These are phyloP conservation scores for Aspergillus pseudoterreus DNA, from an alignment of 2,329 filamentous ascomycete species.

Conservation along the genomic window DNA sequence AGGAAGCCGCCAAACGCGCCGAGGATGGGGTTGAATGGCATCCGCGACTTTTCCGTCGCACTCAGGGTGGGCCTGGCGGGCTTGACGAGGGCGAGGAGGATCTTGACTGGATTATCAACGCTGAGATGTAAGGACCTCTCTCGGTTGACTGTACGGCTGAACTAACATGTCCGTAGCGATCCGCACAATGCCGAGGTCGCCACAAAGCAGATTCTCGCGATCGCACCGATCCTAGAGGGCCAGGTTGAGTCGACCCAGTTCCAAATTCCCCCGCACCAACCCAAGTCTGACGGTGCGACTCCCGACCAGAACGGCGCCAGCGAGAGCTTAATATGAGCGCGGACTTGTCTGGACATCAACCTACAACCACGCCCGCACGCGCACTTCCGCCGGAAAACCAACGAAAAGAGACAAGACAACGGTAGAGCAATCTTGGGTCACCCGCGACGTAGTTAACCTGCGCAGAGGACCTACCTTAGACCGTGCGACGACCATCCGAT, in stretches of 20 bases:
- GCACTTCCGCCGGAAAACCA: not conserved
- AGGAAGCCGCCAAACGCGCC: conserved; percentile 75
- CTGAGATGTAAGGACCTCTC: conserved; percentile 63
- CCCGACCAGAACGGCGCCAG: conserved; percentile 7
- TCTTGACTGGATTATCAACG: conserved; percentile 92
- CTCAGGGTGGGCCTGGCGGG: conserved; percentile 67
- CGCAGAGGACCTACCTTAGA: conserved; percentile 10
- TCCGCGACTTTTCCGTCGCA: conserved; percentile 76
- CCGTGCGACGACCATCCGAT: not conserved
- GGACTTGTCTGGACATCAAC: not conserved
- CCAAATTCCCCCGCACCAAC: conserved; percentile 51
- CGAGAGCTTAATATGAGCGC: not conserved
- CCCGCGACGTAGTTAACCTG: conserved; percentile 20
- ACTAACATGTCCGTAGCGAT: conserved; percentile 47
- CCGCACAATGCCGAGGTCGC: conserved; percentile 64
- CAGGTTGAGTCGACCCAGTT: conserved; percentile 59
- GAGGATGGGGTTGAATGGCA: conserved; percentile 83
- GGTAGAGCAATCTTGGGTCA: conserved; percentile 6
- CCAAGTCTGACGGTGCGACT: not conserved
- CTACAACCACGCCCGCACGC: not conserved
- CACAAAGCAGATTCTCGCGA: conserved; percentile 76
- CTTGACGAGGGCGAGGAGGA: conserved; percentile 79
- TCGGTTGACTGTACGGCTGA: not conserved
- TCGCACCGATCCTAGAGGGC: conserved; percentile 79
- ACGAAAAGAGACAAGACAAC: not conserved